Evolutionary conservation across 2,329 filamentous ascomycete species (phyloP).

Genomic region (Apiospora rasikravindrae): DNA sequence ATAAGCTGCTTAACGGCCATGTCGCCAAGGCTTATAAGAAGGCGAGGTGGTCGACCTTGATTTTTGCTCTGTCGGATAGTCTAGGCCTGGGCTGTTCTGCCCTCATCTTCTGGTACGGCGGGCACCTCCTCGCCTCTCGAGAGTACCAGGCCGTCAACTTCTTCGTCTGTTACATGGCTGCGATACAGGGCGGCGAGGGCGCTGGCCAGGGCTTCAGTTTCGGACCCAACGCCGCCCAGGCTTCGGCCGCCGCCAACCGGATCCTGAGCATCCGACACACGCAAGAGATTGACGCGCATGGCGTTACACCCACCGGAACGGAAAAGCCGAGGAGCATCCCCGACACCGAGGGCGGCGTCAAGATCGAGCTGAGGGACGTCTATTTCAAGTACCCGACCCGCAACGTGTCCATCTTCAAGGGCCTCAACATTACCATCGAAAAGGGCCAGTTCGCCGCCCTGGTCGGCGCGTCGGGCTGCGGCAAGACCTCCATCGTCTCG

Average conservation of each 20-base stretch:
- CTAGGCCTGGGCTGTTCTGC: slow-evolving; percentile 67
- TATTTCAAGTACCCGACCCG: slow-evolving; percentile 67
- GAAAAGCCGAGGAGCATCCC: slow-evolving; percentile 43
- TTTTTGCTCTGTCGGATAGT: slow-evolving; percentile 75
- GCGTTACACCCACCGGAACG: neutral
- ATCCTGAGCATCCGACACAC: slow-evolving; percentile 59
- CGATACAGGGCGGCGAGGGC: slow-evolving; percentile 70
- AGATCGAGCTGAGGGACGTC: slow-evolving; percentile 61
- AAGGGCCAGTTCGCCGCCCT: slow-evolving; percentile 74
- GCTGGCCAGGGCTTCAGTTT: slow-evolving; percentile 72
- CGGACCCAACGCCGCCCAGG: slow-evolving; percentile 67
- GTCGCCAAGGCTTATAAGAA: slow-evolving; percentile 64
- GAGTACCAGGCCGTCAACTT: slow-evolving; percentile 56
- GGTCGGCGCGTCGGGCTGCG: slow-evolving; percentile 72
- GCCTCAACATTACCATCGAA: slow-evolving; percentile 67
- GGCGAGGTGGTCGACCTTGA: slow-evolving; percentile 64
- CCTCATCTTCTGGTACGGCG: slow-evolving; percentile 71
- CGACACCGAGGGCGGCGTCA: slow-evolving; percentile 54
- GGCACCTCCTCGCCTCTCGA: slow-evolving; percentile 57
- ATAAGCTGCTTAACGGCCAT: slow-evolving; percentile 62
- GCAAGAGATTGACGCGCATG: slow-evolving; percentile 27
- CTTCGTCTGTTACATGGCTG: slow-evolving; percentile 67
- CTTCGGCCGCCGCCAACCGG: slow-evolving; percentile 62
- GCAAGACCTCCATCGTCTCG: slow-evolving; percentile 74
- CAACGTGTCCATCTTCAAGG: slow-evolving; percentile 61